Conservation (phyloP, 805 yeast genomes). For the Pichia thaimueangensis region DNA sequence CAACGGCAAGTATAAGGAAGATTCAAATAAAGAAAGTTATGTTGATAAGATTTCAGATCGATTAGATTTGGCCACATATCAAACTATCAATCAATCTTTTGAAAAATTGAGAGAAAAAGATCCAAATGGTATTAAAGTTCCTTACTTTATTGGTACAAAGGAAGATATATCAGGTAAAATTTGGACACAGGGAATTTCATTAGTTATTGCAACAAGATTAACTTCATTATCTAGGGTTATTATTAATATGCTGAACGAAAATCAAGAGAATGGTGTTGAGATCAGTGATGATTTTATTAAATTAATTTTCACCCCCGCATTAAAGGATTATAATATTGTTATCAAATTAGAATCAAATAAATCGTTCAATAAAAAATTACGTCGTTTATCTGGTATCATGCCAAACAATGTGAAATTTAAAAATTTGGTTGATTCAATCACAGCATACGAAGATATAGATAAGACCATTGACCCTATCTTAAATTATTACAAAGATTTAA, state of each 20-base stretch:
- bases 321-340: conserved; percentile 78
- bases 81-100: conserved; percentile 58
- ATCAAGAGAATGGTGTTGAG: conserved; percentile 24
- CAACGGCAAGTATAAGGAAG: conserved; percentile 13
- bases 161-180: conserved; percentile 81
- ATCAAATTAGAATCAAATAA: conserved; percentile 43
- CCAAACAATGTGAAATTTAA: conserved; percentile 47
- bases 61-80: conserved; percentile 54
- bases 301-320: conserved; percentile 70
- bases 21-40: conserved; percentile 13
- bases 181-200: conserved; percentile 48
- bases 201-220: conserved; percentile 80
- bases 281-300: conserved; percentile 35
- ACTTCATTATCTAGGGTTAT: conserved; percentile 85
- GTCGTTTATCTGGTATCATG: conserved; percentile 49
- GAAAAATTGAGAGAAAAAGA: conserved; percentile 65
- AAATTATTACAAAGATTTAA: conserved; percentile 54
- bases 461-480: conserved; percentile 49
- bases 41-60: conserved; percentile 50
- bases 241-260: conserved; percentile 37
- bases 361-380: conserved; percentile 25
- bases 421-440: conserved; percentile 41
- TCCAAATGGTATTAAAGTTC: conserved; percentile 74
- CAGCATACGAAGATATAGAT: conserved; percentile 32
- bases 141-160: conserved; percentile 76